Evolutionary conservation across 345 rosid genomes (phyloP).

Genomic region (Syzygium aqueum): DNA sequence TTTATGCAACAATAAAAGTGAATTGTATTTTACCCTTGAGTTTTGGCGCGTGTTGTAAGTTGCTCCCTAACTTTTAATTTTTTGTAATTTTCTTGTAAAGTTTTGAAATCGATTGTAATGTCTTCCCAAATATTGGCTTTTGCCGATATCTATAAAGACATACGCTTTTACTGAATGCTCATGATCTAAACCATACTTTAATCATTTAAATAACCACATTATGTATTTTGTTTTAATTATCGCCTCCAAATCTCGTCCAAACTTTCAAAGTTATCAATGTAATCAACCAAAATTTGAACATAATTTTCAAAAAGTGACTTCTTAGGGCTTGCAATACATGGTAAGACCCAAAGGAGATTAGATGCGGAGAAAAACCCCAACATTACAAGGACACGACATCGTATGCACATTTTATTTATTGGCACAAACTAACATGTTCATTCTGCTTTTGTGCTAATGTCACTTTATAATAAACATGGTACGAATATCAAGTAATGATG

Average conservation of each 20-base stretch:
- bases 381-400: background rate
- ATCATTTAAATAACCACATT: background rate
- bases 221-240: background rate
- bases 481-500: too few relatives aligned
- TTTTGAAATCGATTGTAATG: background rate
- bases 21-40: too few relatives aligned
- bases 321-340: background rate
- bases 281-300: background rate
- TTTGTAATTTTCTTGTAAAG: rapidly evolving
- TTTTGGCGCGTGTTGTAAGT: background rate
- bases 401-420: background rate
- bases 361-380: background rate
- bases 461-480: background rate
- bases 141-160: background rate
- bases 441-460: background rate
- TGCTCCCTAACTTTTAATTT: background rate
- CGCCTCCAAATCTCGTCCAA: background rate
- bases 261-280: background rate
- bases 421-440: background rate
- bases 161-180: rapidly evolving
- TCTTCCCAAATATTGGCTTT: background rate
- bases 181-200: background rate
- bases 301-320: too few relatives aligned
- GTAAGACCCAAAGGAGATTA: background rate
- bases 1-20: too few relatives aligned